A percentile compares a stretch with the other conserved stretches of the same genome.
phyloP scores from a whole-genome alignment of 257 asterid genomes.

The Haberlea rhodopensis region DNA sequence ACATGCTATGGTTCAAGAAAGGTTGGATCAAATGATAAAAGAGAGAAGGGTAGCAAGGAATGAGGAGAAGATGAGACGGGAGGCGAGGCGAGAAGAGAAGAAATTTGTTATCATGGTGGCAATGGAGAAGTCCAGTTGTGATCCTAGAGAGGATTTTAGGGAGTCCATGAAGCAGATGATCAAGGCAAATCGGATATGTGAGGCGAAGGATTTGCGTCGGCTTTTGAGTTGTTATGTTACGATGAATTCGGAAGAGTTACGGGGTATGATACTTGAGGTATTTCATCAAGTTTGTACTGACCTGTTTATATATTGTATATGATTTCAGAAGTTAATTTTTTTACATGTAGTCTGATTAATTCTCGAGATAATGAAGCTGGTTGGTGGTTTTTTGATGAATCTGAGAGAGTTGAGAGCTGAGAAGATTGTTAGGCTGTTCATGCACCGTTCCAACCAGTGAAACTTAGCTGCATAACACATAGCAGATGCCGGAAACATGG shows the following conservation, averaged over 20 bases:
- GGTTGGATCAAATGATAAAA: constrained; percentile 62
- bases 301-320: constrained; percentile 43
- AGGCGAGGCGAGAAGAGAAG: constrained; percentile 30
- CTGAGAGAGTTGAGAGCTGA: too few relatives aligned
- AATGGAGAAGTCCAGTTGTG: constrained; percentile 64
- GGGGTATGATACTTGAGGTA: constrained; percentile 61
- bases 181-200: constrained; percentile 40
- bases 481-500: too few relatives aligned
- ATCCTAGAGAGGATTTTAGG: constrained; percentile 71
- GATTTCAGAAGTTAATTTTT: too few relatives aligned
- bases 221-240: constrained; percentile 59
- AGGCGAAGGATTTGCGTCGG: constrained; percentile 54
- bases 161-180: constrained; percentile 73
- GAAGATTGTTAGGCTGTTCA: too few relatives aligned
- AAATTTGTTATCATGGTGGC: constrained; percentile 68
- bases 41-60: constrained; percentile 36
- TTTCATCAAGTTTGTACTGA: constrained; percentile 68
- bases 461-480: too few relatives aligned
- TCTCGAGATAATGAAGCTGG: too few relatives aligned
- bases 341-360: too few relatives aligned
- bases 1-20: constrained; percentile 79
- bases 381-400: too few relatives aligned
- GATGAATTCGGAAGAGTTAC: constrained; percentile 63
- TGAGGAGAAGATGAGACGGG: constrained; percentile 23
- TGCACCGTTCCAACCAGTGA: too few relatives aligned